Conservation (phyloP, 2,329 filamentous ascomycete species). For the Coleophoma eucalyptorum region DNA sequence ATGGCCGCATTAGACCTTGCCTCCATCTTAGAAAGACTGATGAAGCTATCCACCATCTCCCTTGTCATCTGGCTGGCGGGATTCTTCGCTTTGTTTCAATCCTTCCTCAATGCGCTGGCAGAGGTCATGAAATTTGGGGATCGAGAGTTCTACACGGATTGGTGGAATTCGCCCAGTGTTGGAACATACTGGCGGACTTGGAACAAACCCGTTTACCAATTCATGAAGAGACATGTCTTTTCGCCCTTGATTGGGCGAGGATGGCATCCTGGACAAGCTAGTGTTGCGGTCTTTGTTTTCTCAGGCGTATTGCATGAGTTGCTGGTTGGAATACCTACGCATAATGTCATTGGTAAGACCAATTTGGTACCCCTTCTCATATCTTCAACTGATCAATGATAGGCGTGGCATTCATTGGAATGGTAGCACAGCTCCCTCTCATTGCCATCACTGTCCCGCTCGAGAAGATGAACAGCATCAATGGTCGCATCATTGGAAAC, state of each 20-base stretch:
- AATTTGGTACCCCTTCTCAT: background rate
- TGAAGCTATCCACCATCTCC: conserved; percentile 94
- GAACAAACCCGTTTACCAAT: conserved; percentile 97
- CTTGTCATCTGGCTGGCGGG: conserved; percentile 96
- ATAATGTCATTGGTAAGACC: conserved; percentile 77
- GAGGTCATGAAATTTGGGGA: conserved; percentile 90
- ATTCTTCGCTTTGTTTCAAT: conserved; percentile 96
- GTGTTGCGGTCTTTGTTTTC: conserved; percentile 79
- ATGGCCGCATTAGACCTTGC: conserved; percentile 76
- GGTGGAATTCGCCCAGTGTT: conserved; percentile 92
- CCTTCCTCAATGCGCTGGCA: conserved; percentile 83
- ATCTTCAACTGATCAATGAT: conserved; percentile 11
- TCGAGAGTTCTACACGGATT: conserved; percentile 91
- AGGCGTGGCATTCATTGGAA: conserved; percentile 90
- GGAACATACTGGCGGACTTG: conserved; percentile 92
- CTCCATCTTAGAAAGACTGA: conserved; percentile 80
- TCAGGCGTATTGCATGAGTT: conserved; percentile 90
- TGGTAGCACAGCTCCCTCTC: conserved; percentile 89
- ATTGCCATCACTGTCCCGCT: conserved; percentile 77
- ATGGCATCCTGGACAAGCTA: conserved; percentile 67
- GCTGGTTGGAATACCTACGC: conserved; percentile 88
- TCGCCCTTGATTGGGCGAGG: conserved; percentile 82
- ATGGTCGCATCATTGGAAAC: conserved; percentile 81
- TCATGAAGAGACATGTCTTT: conserved; percentile 94
- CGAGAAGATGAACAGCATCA: conserved; percentile 71